phyloP scores from a whole-genome alignment of 108 stramenopile genomes.

The Fragilaria crotonensis region DNA sequence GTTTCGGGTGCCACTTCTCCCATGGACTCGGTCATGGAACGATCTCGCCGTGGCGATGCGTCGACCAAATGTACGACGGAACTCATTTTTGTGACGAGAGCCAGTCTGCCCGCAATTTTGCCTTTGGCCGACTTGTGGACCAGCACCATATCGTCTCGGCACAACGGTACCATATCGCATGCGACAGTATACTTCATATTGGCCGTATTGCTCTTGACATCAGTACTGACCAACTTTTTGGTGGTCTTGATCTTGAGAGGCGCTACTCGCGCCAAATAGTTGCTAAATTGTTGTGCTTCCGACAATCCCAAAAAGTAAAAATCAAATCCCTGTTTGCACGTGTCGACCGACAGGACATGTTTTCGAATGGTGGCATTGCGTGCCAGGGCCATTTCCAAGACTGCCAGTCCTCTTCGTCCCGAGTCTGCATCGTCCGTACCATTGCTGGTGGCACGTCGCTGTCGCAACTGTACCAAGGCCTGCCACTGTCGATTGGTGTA shows the following conservation, averaged over 20 bases:
- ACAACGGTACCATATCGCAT: constrained; percentile 96
- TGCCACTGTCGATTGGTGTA: constrained; percentile 78
- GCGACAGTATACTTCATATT: constrained; percentile 87
- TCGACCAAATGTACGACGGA: constrained; percentile 56
- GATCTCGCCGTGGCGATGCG: constrained; percentile 56
- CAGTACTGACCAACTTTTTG: constrained; percentile 88
- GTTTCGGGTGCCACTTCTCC: constrained; percentile 48
- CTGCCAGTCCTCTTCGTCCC: constrained; percentile 44
- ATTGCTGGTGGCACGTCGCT: too few relatives aligned
- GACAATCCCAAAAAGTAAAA: constrained; percentile 86
- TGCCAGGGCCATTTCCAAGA: constrained; percentile 73
- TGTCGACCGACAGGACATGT: constrained; percentile 79
- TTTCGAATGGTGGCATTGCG: constrained; percentile 61
- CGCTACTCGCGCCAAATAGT: constrained; percentile 75
- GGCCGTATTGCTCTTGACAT: constrained; percentile 87
- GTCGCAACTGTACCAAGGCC: constrained; percentile 77
- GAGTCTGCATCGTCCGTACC: constrained; percentile 29
- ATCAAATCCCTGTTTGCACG: constrained; percentile 90
- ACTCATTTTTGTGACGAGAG: constrained; percentile 60
- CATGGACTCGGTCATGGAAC: constrained; percentile 16
- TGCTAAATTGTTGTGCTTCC: constrained; percentile 81
- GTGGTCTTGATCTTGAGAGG: constrained; percentile 83
- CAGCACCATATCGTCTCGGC: constrained; percentile 93
- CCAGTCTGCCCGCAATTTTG: constrained; percentile 61
- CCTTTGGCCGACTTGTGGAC: constrained; percentile 60